Conservation (phyloP, 306 rosid genomes). For the Acacia melanoxylon region DNA sequence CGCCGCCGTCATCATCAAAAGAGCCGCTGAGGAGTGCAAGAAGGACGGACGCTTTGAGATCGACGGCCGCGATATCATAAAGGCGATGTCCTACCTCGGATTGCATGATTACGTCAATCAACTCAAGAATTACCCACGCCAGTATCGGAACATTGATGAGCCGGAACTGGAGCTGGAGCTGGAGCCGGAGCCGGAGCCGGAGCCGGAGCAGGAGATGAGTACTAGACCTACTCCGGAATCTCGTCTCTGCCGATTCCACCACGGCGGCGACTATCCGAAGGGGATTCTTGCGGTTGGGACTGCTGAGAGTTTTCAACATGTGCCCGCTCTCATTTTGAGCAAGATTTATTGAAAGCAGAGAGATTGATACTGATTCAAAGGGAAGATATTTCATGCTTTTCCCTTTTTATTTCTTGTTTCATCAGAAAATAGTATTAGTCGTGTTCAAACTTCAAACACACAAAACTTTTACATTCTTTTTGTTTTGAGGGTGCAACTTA, state of each 20-base stretch:
- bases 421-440: background rate
- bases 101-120: too few relatives aligned
- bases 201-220: conserved; percentile 29
- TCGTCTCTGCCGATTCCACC: background rate
- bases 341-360: background rate
- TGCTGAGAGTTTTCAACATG: conserved; percentile 16
- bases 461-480: too few relatives aligned
- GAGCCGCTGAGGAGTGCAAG: too few relatives aligned
- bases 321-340: background rate
- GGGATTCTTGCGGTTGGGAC: background rate
- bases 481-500: background rate
- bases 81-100: too few relatives aligned
- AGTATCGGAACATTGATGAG: too few relatives aligned
- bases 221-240: background rate
- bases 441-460: too few relatives aligned
- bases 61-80: too few relatives aligned
- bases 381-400: background rate
- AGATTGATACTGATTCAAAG: background rate
- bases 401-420: background rate
- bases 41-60: too few relatives aligned
- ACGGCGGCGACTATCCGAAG: background rate
- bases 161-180: too few relatives aligned
- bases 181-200: too few relatives aligned
- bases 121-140: too few relatives aligned
- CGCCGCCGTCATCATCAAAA: too few relatives aligned